These are phyloP conservation scores for Coffea canephora DNA, from an alignment of 257 asterid species.

Conservation along the genomic window DNA sequence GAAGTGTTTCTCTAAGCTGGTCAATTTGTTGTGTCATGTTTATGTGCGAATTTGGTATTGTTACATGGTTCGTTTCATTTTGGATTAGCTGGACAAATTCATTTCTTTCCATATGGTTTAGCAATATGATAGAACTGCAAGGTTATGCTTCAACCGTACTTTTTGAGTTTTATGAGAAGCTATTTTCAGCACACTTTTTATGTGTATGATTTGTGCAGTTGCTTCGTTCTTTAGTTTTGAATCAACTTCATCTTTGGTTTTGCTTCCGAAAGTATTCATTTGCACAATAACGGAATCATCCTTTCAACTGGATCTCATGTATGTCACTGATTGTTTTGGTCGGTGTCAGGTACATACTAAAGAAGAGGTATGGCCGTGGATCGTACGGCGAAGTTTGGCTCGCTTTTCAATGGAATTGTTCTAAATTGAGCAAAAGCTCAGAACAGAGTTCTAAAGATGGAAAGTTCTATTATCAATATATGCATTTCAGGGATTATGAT, in stretches of 20 bases:
- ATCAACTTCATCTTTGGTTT: not conserved
- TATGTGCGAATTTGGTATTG: not conserved
- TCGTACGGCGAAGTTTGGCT: conserved; percentile 99
- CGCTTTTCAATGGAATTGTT: conserved; percentile 92
- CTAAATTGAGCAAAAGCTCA: conserved; percentile 48
- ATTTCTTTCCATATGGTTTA: not conserved
- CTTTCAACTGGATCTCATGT: not conserved
- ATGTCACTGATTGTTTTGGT: not conserved
- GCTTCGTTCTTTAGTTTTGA: conserved; percentile 1
- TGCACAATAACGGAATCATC: not conserved
- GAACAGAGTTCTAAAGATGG: conserved; percentile 35
- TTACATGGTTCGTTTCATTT: not conserved
- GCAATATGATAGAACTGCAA: not conserved
- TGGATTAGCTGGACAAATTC: not conserved
- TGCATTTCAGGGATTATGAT: conserved; percentile 35
- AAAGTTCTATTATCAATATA: conserved; percentile 27
- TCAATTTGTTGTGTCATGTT: not conserved
- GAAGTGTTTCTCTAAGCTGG: not conserved
- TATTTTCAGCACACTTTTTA: not conserved
- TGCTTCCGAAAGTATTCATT: not conserved
- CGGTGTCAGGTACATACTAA: conserved; percentile 67
- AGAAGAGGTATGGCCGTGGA: conserved; percentile 95
- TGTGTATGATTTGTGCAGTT: not conserved
- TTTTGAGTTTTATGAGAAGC: not conserved
- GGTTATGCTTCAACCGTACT: not conserved